Evolutionary conservation across 768 basidiomycete genomes (phyloP).

Genomic region (Kwoniella sp.): DNA sequence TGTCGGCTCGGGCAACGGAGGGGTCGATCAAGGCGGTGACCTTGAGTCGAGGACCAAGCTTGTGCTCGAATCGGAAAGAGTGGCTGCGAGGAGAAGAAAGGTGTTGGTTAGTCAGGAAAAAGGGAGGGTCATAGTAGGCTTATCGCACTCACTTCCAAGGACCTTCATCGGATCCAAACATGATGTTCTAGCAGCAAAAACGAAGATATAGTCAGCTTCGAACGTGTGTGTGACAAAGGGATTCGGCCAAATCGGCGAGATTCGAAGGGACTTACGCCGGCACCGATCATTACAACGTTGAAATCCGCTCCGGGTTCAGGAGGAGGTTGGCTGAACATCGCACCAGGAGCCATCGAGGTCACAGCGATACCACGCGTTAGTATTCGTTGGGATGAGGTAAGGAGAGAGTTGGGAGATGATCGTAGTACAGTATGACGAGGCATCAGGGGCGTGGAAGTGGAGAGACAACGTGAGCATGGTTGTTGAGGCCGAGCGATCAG

Average conservation of each 20-base stretch:
- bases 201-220: neutral
- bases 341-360: constrained; percentile 46
- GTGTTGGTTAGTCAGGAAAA: constrained; percentile 13
- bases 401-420: neutral
- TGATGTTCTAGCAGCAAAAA: constrained; percentile 67
- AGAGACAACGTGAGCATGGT: constrained; percentile 18
- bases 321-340: constrained; percentile 53
- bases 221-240: neutral
- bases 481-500: constrained; percentile 22
- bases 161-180: constrained; percentile 74
- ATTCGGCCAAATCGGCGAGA: neutral
- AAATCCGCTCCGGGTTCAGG: constrained; percentile 66
- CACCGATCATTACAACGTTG: constrained; percentile 92
- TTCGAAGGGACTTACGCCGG: constrained; percentile 61
- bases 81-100: constrained; percentile 50
- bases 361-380: constrained; percentile 47
- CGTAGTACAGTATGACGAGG: constrained; percentile 32
- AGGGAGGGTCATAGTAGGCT: neutral
- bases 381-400: neutral
- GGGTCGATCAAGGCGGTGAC: constrained; percentile 95
- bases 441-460: constrained; percentile 28
- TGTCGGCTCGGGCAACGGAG: constrained; percentile 75
- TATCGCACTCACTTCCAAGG: constrained; percentile 54
- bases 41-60: constrained; percentile 93
- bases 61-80: constrained; percentile 64